Conservation (phyloP, 1,284 basidiomycete genomes). For the Exsudoporus floridanus region DNA sequence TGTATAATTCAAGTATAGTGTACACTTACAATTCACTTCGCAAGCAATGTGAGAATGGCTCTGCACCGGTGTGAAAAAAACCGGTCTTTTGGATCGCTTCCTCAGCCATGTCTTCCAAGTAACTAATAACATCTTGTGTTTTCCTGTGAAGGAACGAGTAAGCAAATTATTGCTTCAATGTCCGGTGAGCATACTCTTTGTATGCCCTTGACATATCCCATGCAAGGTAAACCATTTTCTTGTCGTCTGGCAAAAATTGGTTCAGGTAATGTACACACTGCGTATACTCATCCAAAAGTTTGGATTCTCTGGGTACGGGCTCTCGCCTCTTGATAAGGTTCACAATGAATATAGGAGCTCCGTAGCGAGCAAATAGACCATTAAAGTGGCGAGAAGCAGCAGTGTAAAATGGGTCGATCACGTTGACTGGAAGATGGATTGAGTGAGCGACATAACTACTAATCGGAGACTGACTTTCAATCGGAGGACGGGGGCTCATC, state of each 20-base stretch:
- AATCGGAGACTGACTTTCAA: conserved; percentile 71
- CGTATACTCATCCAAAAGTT: conserved; percentile 88
- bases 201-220: conserved; percentile 97
- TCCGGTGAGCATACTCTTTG: conserved; percentile 64
- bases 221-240: conserved; percentile 88
- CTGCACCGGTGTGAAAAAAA: conserved; percentile 90
- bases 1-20: background rate
- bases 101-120: conserved; percentile 93
- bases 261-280: conserved; percentile 94
- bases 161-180: background rate
- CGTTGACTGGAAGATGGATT: conserved; percentile 61
- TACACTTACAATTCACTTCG: conserved; percentile 45
- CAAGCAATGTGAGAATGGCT: conserved; percentile 69
- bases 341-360: conserved; percentile 88
- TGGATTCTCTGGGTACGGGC: conserved; percentile 87
- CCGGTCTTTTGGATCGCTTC: conserved; percentile 89
- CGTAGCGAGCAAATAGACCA: conserved; percentile 88
- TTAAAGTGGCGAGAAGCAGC: conserved; percentile 95
- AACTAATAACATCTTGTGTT: conserved; percentile 94
- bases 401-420: conserved; percentile 94
- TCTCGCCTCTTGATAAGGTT: conserved; percentile 91
- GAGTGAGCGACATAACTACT: background rate
- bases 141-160: conserved; percentile 53
- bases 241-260: conserved; percentile 86
- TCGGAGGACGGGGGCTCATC: conserved; percentile 91